These are phyloP conservation scores for Brettanomyces custersianus DNA, from an alignment of 805 yeast species.

Conservation along the genomic window DNA sequence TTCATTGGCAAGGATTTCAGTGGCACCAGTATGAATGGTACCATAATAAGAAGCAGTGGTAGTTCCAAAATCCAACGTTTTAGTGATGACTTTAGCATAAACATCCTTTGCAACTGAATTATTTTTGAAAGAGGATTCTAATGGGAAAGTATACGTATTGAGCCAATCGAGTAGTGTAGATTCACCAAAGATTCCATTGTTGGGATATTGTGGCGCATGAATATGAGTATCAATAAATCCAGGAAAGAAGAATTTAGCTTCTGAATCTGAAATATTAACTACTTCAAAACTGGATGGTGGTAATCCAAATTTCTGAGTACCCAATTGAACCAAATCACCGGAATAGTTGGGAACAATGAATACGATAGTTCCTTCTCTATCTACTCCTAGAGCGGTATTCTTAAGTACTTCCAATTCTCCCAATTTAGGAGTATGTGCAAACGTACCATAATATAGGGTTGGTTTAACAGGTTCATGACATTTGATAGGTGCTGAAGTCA, in stretches of 20 bases:
- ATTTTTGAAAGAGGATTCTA: slow-evolving; percentile 62
- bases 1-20: slow-evolving; percentile 68
- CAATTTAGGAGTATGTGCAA: slow-evolving; percentile 61
- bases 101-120: slow-evolving; percentile 46
- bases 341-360: slow-evolving; percentile 16
- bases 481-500: slow-evolving; percentile 8
- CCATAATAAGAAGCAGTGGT: slow-evolving; percentile 91
- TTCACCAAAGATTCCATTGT: slow-evolving; percentile 75
- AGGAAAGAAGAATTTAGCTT: slow-evolving; percentile 60
- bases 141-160: slow-evolving; percentile 76
- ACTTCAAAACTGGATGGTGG: slow-evolving; percentile 20
- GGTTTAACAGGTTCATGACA: slow-evolving; percentile 12
- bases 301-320: slow-evolving; percentile 3
- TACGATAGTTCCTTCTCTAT: slow-evolving; percentile 43
- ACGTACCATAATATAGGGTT: slow-evolving; percentile 57
- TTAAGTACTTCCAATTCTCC: slow-evolving; percentile 48
- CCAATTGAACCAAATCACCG: slow-evolving; percentile 7
- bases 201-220: slow-evolving; percentile 81
- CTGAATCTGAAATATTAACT: slow-evolving; percentile 27
- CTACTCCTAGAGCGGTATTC: slow-evolving; percentile 57
- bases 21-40: slow-evolving; percentile 70
- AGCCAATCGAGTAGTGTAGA: slow-evolving; percentile 88
- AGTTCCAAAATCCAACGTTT: slow-evolving; percentile 74
- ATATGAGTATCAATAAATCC: slow-evolving; percentile 80
- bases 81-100: slow-evolving; percentile 56